Conservation (phyloP, 192 early-diverging fungal species). For the Dissophora globulifera region DNA sequence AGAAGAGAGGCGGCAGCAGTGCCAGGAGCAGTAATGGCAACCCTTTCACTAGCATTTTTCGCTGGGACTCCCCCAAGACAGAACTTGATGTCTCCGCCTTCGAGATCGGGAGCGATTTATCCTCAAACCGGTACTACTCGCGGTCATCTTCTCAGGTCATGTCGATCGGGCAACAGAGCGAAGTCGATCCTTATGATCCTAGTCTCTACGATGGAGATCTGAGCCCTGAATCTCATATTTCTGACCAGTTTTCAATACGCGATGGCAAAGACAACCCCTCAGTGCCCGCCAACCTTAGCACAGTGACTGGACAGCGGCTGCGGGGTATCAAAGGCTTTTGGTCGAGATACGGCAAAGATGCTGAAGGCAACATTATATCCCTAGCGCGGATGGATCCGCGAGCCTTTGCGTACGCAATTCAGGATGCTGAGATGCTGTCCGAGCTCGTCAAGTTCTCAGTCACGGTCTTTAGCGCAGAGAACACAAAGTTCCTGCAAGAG, state of each 20-base stretch:
- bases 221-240: constrained; percentile 1
- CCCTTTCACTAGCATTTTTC: constrained; percentile 24
- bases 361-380: constrained; percentile 30
- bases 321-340: constrained; percentile 43
- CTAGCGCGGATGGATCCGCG: constrained; percentile 38
- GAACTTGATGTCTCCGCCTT: constrained; percentile 7
- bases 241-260: neutral
- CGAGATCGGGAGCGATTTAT: constrained; percentile 19
- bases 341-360: constrained; percentile 40
- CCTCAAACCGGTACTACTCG: constrained; percentile 12
- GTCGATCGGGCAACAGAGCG: neutral
- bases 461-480: constrained; percentile 45
- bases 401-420: constrained; percentile 46
- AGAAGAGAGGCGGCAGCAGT: constrained; percentile 5
- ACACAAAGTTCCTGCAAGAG: constrained; percentile 48
- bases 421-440: constrained; percentile 34
- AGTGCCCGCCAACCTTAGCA: neutral
- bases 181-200: neutral
- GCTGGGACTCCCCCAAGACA: constrained; percentile 29
- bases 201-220: constrained; percentile 1
- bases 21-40: neutral
- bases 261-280: neutral
- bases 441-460: constrained; percentile 41
- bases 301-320: constrained; percentile 1
- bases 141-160: constrained; percentile 11